These are phyloP conservation scores for Helianthus tuberosus DNA, from an alignment of 129 eudicot genomes.

Conservation along the genomic window DNA sequence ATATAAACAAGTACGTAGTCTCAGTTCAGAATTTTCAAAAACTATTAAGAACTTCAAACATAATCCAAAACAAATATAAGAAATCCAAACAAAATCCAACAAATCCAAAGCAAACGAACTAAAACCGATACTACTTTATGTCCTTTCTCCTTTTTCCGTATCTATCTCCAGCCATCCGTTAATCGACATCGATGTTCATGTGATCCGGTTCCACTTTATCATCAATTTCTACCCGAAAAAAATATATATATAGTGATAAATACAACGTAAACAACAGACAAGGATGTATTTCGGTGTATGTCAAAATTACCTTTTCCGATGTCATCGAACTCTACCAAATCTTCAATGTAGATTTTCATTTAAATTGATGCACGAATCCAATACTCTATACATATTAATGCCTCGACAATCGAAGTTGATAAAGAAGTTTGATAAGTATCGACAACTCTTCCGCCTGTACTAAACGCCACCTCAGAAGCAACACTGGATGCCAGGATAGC, in stretches of 20 bases:
- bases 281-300: not conserved
- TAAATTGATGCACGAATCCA: not conserved
- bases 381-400: not conserved
- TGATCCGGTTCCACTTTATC: not conserved
- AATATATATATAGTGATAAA: not conserved
- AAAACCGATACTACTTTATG: no score
- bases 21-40: no score
- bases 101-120: no score
- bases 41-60: no score
- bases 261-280: not conserved
- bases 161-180: no score
- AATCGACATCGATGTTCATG: no score
- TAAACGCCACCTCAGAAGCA: no score
- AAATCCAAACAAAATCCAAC: no score
- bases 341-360: not conserved
- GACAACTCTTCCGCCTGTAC: not conserved
- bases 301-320: not conserved
- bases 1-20: not conserved
- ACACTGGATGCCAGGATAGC: no score
- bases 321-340: not conserved
- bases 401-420: not conserved
- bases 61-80: no score
- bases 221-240: not conserved
- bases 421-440: not conserved
- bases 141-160: no score